These are phyloP conservation scores for Fusarium sp. DNA, from an alignment of 2,329 filamentous ascomycete species.

Conservation along the genomic window DNA sequence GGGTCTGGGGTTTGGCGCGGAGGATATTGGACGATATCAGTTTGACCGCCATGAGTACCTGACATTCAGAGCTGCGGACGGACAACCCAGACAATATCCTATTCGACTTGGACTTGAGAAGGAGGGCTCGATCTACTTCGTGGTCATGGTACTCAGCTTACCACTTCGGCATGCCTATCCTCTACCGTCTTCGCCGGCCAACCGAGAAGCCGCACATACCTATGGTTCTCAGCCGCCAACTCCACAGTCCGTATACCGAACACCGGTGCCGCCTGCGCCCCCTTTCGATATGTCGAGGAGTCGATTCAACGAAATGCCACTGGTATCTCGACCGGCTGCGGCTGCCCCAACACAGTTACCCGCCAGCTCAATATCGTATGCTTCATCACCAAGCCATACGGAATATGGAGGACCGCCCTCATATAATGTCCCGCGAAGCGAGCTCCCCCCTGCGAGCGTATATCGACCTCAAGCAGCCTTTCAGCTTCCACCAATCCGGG, in stretches of 20 bases:
- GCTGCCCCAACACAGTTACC: slow-evolving; percentile 46
- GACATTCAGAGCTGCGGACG: slow-evolving; percentile 63
- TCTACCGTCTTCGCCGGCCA: slow-evolving; percentile 56
- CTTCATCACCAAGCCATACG: slow-evolving; percentile 55
- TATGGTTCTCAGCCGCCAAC: slow-evolving; percentile 53
- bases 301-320: slow-evolving; percentile 51
- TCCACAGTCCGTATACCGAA: slow-evolving; percentile 51
- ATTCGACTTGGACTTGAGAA: slow-evolving; percentile 68
- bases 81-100: slow-evolving; percentile 61
- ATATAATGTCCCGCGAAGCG: slow-evolving; percentile 66
- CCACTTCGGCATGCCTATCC: slow-evolving; percentile 55
- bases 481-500: slow-evolving; percentile 62
- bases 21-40: slow-evolving; percentile 63
- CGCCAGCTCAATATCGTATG: slow-evolving; percentile 52
- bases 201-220: slow-evolving; percentile 55
- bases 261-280: slow-evolving; percentile 58
- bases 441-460: slow-evolving; percentile 53
- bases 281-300: slow-evolving; percentile 60
- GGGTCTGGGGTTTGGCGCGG: slow-evolving; percentile 62
- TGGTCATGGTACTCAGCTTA: slow-evolving; percentile 61
- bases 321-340: slow-evolving; percentile 37
- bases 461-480: slow-evolving; percentile 51
- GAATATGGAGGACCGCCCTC: slow-evolving; percentile 60
- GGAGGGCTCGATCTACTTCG: slow-evolving; percentile 71
- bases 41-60: slow-evolving; percentile 66